Evolutionary conservation across 306 rosid species (phyloP), one percentile per base, ranked within the genome.

Genomic region (Quercus berberidifolia): DNA sequence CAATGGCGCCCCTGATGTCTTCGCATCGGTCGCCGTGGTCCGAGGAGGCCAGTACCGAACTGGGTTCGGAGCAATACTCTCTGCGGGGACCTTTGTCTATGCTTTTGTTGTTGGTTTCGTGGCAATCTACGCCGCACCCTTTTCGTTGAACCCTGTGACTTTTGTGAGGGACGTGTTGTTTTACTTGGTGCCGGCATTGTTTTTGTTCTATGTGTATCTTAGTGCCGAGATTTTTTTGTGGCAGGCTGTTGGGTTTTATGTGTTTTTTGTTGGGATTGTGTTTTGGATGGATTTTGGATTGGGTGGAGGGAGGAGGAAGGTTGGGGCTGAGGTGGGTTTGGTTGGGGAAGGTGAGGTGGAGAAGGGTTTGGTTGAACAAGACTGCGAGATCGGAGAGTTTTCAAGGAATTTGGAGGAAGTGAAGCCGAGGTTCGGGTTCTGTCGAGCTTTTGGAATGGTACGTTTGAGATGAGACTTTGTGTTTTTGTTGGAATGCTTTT

Each of bases 101-200:
- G 98, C 99, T 0, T 87, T 95, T 31, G 98, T 95, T 4, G 98
- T 95, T 12, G 99, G 97, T 10, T 92, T 95, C 55, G 97, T 95
- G 6, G 92, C 98, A 26, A 91, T 95, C 78, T 86, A 95, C 82
- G 90, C 98, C 1, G 97, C 96, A 0, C 99, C 99, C 18, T 92
- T 95, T 43, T 21, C 90, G 12, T 87, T 95, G 49, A 82, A 88
- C 63, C 94, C 99, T 3, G 94, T 90, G 0, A 89, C 93, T 9
- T 95, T 95, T 69, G 90, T 92, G 17, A 84, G 99, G 75, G 99
- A 95, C 51, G 92, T 91, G 6, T 54, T 91, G 79, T 95, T 95
- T 77, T 95, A 92, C 74, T 80, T 95, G 79, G 86, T 81, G 46
- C 90, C 96, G 3, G 97, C 95, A 10, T 52, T 91, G 69, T 95